Evolutionary conservation across 345 rosid species (phyloP), one percentile per base, ranked within the genome.

Genomic region (Eucalyptus regnans): DNA sequence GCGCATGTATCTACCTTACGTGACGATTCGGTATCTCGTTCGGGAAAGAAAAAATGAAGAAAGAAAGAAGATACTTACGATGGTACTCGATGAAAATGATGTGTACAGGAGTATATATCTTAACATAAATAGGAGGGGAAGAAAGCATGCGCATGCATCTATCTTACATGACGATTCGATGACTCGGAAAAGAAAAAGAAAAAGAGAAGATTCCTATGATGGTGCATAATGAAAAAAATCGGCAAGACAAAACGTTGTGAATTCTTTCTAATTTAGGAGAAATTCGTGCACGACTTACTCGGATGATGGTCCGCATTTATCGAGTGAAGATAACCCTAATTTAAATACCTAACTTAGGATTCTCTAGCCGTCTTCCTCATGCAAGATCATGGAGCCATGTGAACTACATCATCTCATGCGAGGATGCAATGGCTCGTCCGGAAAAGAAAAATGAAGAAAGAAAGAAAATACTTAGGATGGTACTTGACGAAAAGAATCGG

Each of bases 111-210:
- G 10, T 52, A 52, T 52, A 52, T 52, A 52, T 52, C 20, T 64
- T 64, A n/a, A 33, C 3, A 64, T 1, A 64, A n/a, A 29, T 14
- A 1, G 5, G 18, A n/a, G 37, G 20, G 10, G 14, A 64, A 64
- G 37, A n/a, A 64, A 64, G 76, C 76, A 14, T 64, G 2, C 10
- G 1, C 2, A n/a, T n/a, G 76, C 76, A n/a, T 64, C 41, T 14
- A 0, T 1, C 10, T 64, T 4, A 15, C 2, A 1, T n/a, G 37
- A n/a, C 0, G 11, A n/a, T n/a, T 64, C 2, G 20, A 23, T 25
- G 29, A 1, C 1, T 56, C 29, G 0, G 0, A 23, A 9, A 23
- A 23, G 62, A 56, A 56, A 9, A 56, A 0, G 10, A 52, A 52
- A 52, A 23, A 56, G 12, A 56, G 3, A 56, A 56, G 12, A 56